Percentiles rank a stretch among this genome's conserved stretches.
Conservation (phyloP, 331 rosid species). For the Erythrophleum ivorense region DNA sequence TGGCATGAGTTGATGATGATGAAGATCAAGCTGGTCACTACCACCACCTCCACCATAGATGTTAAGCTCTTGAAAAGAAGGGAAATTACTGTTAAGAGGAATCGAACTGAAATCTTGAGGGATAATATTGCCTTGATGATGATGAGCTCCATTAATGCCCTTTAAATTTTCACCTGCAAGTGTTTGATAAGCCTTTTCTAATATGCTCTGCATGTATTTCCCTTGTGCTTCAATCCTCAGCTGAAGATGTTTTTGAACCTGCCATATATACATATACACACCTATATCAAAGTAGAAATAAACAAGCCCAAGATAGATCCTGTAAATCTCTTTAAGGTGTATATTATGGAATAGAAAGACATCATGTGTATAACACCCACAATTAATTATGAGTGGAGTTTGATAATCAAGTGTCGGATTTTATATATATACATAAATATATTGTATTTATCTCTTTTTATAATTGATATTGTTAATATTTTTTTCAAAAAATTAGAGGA, state of each 20-base stretch:
- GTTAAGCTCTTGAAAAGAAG: slow-evolving; percentile 79
- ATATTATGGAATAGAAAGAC: neutral
- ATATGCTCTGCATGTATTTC: slow-evolving; percentile 97
- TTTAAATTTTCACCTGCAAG: slow-evolving; percentile 91
- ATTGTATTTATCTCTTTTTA: too few species aligned
- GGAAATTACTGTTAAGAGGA: slow-evolving; percentile 60
- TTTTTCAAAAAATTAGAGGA: neutral
- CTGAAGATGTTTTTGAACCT: slow-evolving; percentile 97
- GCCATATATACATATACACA: slow-evolving; percentile 26
- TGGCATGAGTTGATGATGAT: slow-evolving; percentile 56
- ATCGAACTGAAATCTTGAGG: slow-evolving; percentile 71
- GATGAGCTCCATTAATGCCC: slow-evolving; percentile 41
- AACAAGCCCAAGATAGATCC: neutral
- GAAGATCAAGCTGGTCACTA: slow-evolving; percentile 63
- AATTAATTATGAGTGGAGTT: too few species aligned
- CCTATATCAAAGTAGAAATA: slow-evolving; percentile 32
- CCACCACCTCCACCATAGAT: slow-evolving; percentile 51
- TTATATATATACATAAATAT: too few species aligned
- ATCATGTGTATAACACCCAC: too few species aligned
- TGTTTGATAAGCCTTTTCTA: slow-evolving; percentile 98
- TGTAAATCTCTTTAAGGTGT: neutral
- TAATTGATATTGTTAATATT: too few species aligned
- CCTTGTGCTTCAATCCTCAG: slow-evolving; percentile 99
- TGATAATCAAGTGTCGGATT: too few species aligned
- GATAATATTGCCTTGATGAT: slow-evolving; percentile 37